Percentiles rank a stretch among this genome's conserved stretches.
These are phyloP conservation scores for Spathaspora passalidarum DNA, from an alignment of 805 yeast species.

Conservation along the genomic window DNA sequence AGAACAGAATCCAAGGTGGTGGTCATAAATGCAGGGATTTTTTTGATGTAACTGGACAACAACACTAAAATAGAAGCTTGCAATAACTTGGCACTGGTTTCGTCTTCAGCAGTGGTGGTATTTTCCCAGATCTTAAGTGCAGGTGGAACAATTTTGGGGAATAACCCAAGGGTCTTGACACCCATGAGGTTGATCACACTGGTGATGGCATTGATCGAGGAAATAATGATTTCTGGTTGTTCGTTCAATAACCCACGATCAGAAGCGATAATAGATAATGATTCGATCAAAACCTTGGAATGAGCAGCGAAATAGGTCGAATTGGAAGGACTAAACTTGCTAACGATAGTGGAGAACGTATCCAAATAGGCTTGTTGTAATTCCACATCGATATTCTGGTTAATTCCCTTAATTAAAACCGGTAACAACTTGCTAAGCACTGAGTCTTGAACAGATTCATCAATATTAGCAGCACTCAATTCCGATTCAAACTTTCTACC, in stretches of 20 bases:
- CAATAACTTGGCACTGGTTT: constrained; percentile 35
- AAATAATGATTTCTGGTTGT: constrained; percentile 62
- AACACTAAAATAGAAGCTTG: constrained; percentile 73
- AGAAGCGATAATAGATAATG: constrained; percentile 49
- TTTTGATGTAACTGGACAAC: constrained; percentile 70
- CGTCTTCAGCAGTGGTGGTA: constrained; percentile 27
- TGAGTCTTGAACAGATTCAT: constrained; percentile 44
- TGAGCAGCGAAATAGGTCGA: constrained; percentile 35
- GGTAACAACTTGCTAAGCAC: constrained; percentile 54
- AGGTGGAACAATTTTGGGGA: constrained; percentile 82
- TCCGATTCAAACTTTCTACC: constrained; percentile 70
- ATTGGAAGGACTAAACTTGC: constrained; percentile 50
- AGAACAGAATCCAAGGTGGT: constrained; percentile 66
- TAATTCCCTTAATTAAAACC: constrained; percentile 41
- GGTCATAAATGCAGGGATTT: constrained; percentile 81
- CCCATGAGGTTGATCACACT: constrained; percentile 74
- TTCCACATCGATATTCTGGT: constrained; percentile 38
- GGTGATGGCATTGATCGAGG: constrained; percentile 71
- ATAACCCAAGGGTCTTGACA: constrained; percentile 77
- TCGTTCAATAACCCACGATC: constrained; percentile 52
- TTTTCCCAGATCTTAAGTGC: constrained; percentile 57
- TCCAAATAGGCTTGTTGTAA: constrained; percentile 70
- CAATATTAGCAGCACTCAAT: constrained; percentile 39
- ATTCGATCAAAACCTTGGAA: constrained; percentile 42
- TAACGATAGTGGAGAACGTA: constrained; percentile 58